A percentile compares a stretch with the other conserved stretches of the same genome.
Evolutionary conservation across 805 yeast genomes (phyloP).

Genomic region (Ogataea philodendri): DNA sequence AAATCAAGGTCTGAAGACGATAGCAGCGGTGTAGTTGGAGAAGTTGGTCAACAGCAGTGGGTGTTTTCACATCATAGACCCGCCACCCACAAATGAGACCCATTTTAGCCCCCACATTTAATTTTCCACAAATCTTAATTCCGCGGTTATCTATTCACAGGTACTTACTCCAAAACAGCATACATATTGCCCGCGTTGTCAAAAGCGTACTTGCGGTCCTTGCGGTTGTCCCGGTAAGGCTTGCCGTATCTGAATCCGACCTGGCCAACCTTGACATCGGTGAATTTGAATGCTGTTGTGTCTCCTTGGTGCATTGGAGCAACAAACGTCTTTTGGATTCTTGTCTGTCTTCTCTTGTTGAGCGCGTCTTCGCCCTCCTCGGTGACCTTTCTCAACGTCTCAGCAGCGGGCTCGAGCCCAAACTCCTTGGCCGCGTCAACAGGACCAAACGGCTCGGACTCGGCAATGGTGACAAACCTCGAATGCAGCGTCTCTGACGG

Average conservation of each 20-base stretch:
- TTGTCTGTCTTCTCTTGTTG: slow-evolving; percentile 24
- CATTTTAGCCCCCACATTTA: no score
- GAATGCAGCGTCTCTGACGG: slow-evolving; percentile 80
- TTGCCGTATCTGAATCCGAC: slow-evolving; percentile 94
- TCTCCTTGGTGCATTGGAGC: slow-evolving; percentile 71
- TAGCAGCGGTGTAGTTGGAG: no score
- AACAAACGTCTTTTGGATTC: slow-evolving; percentile 39
- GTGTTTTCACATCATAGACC: no score
- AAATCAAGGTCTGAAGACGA: not conserved
- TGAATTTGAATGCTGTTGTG: slow-evolving; percentile 68
- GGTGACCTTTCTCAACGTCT: slow-evolving; percentile 67
- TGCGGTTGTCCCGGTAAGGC: slow-evolving; percentile 83
- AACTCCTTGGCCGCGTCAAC: slow-evolving; percentile 87
- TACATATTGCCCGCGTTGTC: slow-evolving; percentile 62
- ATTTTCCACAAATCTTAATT: not conserved
- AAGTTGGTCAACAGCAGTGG: no score
- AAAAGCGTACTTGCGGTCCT: slow-evolving; percentile 72
- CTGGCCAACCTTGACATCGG: slow-evolving; percentile 72
- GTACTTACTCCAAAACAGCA: slow-evolving; percentile 29
- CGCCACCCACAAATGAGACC: no score
- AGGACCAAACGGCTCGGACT: slow-evolving; percentile 93
- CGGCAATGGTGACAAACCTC: slow-evolving; percentile 85
- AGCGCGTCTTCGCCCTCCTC: slow-evolving; percentile 52
- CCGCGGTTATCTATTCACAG: slow-evolving; percentile 3
- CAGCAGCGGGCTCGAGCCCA: slow-evolving; percentile 84